These are phyloP conservation scores for Fomitopsis pinicola DNA, from an alignment of 1,284 basidiomycete species.

Conservation along the genomic window DNA sequence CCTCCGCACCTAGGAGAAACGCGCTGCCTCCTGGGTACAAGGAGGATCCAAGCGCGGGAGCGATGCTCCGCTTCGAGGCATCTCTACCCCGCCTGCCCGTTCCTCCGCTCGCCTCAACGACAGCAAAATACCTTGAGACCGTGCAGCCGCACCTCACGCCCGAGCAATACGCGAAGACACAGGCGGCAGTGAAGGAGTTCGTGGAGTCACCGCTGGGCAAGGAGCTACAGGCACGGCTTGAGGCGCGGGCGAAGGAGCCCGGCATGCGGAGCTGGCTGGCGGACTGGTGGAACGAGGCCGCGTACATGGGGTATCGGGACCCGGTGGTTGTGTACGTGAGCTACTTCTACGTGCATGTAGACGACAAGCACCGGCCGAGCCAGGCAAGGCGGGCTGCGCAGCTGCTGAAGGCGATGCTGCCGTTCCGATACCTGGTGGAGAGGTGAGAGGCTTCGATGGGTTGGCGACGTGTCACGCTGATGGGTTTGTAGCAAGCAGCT, in stretches of 20 bases:
- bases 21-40: slow-evolving; percentile 37
- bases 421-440: slow-evolving; percentile 80
- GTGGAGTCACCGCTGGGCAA: slow-evolving; percentile 64
- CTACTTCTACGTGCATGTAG: slow-evolving; percentile 92
- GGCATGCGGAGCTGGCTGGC: slow-evolving; percentile 79
- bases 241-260: slow-evolving; percentile 67
- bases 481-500: slow-evolving; percentile 58
- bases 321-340: slow-evolving; percentile 92
- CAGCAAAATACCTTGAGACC: slow-evolving; percentile 83
- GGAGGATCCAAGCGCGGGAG: slow-evolving; percentile 46
- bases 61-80: slow-evolving; percentile 79
- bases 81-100: slow-evolving; percentile 83
- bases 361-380: slow-evolving; percentile 53
- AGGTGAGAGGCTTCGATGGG: slow-evolving; percentile 43
- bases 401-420: slow-evolving; percentile 78
- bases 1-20: slow-evolving; percentile 28
- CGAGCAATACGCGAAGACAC: slow-evolving; percentile 57
- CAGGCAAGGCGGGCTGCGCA: slow-evolving; percentile 74
- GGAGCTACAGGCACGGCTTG: slow-evolving; percentile 78
- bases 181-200: slow-evolving; percentile 65
- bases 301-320: slow-evolving; percentile 84
- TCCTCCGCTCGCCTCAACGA: slow-evolving; percentile 76
- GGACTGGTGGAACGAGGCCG: slow-evolving; percentile 98
- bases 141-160: slow-evolving; percentile 73
- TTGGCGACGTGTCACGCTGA: neutral